These are phyloP conservation scores for Rhizopogon rudus DNA, from an alignment of 768 basidiomycete genomes.

Conservation along the genomic window DNA sequence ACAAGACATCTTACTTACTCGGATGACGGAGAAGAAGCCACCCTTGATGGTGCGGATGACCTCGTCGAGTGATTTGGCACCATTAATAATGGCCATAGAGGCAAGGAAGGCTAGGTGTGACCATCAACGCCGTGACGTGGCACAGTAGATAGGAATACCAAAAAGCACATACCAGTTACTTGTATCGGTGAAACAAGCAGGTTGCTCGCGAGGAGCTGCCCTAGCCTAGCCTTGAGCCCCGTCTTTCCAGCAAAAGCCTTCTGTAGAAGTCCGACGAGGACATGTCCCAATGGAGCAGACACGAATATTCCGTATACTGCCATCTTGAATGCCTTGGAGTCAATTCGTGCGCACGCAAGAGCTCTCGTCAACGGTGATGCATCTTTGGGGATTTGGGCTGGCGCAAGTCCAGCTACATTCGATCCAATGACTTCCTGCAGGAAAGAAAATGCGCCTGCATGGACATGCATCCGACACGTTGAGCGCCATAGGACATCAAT, in stretches of 20 bases:
- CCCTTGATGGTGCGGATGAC: slow-evolving; percentile 62
- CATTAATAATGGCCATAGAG: slow-evolving; percentile 81
- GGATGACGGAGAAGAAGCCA: slow-evolving; percentile 71
- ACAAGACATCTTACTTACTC: slow-evolving; percentile 37
- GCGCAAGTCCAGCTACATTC: slow-evolving; percentile 59
- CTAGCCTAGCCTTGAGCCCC: slow-evolving; percentile 55
- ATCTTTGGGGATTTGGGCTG: slow-evolving; percentile 44
- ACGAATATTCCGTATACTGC: slow-evolving; percentile 78
- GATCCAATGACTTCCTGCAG: slow-evolving; percentile 81
- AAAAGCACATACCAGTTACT: slow-evolving; percentile 45
- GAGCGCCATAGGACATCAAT: background rate
- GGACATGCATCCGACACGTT: background rate
- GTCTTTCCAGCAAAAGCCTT: slow-evolving; percentile 74
- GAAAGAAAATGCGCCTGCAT: slow-evolving; percentile 49
- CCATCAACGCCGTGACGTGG: background rate
- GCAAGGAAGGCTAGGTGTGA: slow-evolving; percentile 55
- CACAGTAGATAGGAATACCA: background rate
- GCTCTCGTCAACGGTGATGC: slow-evolving; percentile 47
- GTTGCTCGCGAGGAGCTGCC: slow-evolving; percentile 73
- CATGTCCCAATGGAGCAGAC: slow-evolving; percentile 77
- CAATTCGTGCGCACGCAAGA: slow-evolving; percentile 54
- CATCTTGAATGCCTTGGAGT: slow-evolving; percentile 78
- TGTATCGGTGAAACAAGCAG: slow-evolving; percentile 75
- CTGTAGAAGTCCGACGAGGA: slow-evolving; percentile 68
- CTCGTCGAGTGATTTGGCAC: slow-evolving; percentile 62